Base-by-base conservation (phyloP, 257 asterid species). In the Pogostemon cablin region DNA sequence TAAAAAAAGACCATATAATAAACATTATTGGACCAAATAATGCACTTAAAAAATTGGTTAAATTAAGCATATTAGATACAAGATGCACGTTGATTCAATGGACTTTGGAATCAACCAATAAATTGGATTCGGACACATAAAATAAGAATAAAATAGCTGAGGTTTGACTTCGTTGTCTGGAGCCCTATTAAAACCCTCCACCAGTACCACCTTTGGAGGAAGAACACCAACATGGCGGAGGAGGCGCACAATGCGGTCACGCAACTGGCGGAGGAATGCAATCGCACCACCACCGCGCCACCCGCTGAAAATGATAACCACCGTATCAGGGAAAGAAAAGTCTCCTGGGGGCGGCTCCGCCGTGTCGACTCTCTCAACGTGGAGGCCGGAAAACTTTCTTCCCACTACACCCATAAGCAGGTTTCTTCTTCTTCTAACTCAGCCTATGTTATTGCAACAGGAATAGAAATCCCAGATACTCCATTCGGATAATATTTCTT, bases 301-400 rank as follows among this genome's bases (percentile, higher is more conserved):
- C 4, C 58, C 42, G 49, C 53, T 1, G 65, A 34, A 52, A 63
- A 42, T 10, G 78, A 40, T 11, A 25, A 25, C 32, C 9, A 7
- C 34, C 17, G 7, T 62, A 10, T 62, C 1, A 53, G 37, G 34
- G 79, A 71, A 9, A 60, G 80, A 41, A 79, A 73, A 54, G 78
- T 70, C 20, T 76, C 84, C 1, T 70, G 86, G 84, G 78, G 62
- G 2, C 72, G 6, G 68, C 80, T 73, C 78, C 84, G 84, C 72
- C 86, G 79, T n/a, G 79, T 70, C 54, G 84, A 82, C 76, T 79
- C 86, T 42, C 78, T 82, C 68, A 62, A 82, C 68, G 7, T 79
- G 68, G 86, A 82, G 74, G 86, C 86, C 60, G 84, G 86, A 72
- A 62, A 39, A 43, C 32, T 82, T 39, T 69, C 81, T 11, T 65